Base-by-base conservation (phyloP, 2,329 filamentous ascomycete genomes). In the Westerdykella aurantiaca region DNA sequence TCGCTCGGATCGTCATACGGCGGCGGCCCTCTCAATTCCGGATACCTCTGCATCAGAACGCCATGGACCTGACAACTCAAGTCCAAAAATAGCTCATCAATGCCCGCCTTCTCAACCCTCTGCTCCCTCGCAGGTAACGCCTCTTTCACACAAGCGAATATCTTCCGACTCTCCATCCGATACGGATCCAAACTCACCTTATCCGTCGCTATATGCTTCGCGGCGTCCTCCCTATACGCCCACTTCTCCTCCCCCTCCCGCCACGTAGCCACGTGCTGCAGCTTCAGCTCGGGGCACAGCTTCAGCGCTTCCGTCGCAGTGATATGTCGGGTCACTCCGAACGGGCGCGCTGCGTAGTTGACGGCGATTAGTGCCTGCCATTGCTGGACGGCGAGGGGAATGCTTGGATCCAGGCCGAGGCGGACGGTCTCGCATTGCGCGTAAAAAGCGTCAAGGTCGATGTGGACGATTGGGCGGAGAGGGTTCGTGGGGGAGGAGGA, bases 371-470 rank as follows among this genome's bases (percentile, higher is more conserved):
- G 76, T 7, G 86, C 88, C 67, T 94, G 86, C 86, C 86, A 97
- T 74, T 97, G 91, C 63, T 94, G 90, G 16, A 98, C 93, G 1
- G 89, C 93, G 18, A 98, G 78, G 9, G 93, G 93, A 5, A 18
- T 35, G 45, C 88, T 80, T 48, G 87, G 82, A 12, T 84, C 73
- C 10, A 86, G 72, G 11, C 82, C 83, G 37, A 97, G 76, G 6
- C 93, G 82, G 9, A 95, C 82, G 78, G 90, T 94, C 70, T 98
- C 93, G 63, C 89, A 96, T 72, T 98, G 93, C 3, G 72, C 74
- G 66, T 98, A 98, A 69, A 98, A 98, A 33, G 91, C 91, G 78
- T 98, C 93, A 47, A 98, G 82, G 60, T 98, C 93, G 50, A 97
- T 82, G 66, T 96, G 90, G 6, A 88, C 88, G 55, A 96, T 81